These are phyloP conservation scores for Apophysomyces elegans DNA, from an alignment of 371 early-diverging fungal genomes.

Conservation along the genomic window DNA sequence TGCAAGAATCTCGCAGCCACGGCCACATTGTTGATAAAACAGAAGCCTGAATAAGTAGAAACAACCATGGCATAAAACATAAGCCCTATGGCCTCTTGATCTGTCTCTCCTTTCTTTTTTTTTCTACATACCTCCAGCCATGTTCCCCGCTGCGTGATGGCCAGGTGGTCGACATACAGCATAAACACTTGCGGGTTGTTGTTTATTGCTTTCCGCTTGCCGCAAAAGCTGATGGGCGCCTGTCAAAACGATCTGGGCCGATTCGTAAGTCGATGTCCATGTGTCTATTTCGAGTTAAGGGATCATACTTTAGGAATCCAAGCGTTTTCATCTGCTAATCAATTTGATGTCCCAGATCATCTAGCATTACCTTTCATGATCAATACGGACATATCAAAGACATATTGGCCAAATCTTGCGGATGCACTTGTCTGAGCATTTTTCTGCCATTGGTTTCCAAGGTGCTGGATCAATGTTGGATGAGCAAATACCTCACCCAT, in stretches of 20 bases:
- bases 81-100: not conserved
- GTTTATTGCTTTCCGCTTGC: constrained; percentile 16
- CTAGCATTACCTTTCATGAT: constrained; percentile 53
- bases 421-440: constrained; percentile 22
- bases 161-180: constrained; percentile 76
- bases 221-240: constrained; percentile 57
- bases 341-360: too few species aligned
- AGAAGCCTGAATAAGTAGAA: constrained; percentile 35
- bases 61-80: too few species aligned
- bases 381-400: constrained; percentile 62
- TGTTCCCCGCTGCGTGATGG: constrained; percentile 60
- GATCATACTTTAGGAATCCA: not conserved
- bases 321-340: not conserved
- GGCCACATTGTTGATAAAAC: constrained; percentile 65
- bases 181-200: constrained; percentile 47
- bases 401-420: constrained; percentile 47
- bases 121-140: constrained; percentile 48
- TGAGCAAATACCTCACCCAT: constrained; percentile 63
- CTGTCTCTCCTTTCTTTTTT: not conserved
- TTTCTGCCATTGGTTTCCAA: constrained; percentile 41
- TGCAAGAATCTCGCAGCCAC: constrained; percentile 64
- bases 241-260: constrained; percentile 69
- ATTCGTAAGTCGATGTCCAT: constrained; percentile 66
- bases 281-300: constrained; percentile 48
- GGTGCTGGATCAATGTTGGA: constrained; percentile 24